These are phyloP conservation scores for Intubia oerlemansii DNA, from an alignment of 2,329 filamentous ascomycete species.

Conservation along the genomic window DNA sequence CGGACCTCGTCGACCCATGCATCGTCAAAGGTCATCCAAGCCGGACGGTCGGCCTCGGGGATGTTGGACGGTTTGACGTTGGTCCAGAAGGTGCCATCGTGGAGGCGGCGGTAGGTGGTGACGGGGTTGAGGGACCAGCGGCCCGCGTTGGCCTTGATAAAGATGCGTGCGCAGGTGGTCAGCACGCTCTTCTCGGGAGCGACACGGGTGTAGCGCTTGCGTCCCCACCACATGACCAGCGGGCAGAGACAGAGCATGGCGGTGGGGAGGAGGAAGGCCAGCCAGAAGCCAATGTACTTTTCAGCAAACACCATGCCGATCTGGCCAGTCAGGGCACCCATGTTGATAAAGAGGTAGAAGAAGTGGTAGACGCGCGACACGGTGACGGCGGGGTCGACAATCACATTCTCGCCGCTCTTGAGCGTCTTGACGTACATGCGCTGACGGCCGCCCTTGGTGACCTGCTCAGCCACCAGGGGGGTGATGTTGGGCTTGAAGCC, in stretches of 20 bases:
- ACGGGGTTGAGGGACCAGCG: conserved; percentile 5
- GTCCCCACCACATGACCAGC: conserved; percentile 28
- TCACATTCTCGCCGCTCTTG: conserved; percentile 35
- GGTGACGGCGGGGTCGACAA: conserved; percentile 43
- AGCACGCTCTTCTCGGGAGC: conserved; percentile 39
- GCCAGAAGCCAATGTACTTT: conserved; percentile 43
- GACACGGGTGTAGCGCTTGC: conserved; percentile 25
- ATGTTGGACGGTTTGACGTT: conserved; percentile 7
- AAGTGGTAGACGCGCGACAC: conserved; percentile 42
- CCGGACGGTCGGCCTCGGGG: conserved; percentile 2
- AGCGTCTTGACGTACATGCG: conserved; percentile 29
- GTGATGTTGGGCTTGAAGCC: conserved; percentile 54
- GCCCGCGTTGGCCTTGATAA: conserved; percentile 3
- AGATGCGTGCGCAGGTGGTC: conserved; percentile 30
- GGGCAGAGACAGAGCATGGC: conserved; percentile 34
- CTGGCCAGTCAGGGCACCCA: conserved; percentile 32
- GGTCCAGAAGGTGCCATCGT: conserved; percentile 8
- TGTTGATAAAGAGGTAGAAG: conserved; percentile 42
- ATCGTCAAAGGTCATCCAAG: conserved; percentile 45
- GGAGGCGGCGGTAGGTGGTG: conserved; percentile 3
- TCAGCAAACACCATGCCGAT: conserved; percentile 40
- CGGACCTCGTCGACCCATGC: conserved; percentile 62
- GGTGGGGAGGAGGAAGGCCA: conserved; percentile 36
- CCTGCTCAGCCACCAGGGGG: conserved; percentile 45
- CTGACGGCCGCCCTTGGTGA: conserved; percentile 32